These are phyloP conservation scores for Solanum etuberosum DNA, from an alignment of 257 asterid species.

Conservation along the genomic window DNA sequence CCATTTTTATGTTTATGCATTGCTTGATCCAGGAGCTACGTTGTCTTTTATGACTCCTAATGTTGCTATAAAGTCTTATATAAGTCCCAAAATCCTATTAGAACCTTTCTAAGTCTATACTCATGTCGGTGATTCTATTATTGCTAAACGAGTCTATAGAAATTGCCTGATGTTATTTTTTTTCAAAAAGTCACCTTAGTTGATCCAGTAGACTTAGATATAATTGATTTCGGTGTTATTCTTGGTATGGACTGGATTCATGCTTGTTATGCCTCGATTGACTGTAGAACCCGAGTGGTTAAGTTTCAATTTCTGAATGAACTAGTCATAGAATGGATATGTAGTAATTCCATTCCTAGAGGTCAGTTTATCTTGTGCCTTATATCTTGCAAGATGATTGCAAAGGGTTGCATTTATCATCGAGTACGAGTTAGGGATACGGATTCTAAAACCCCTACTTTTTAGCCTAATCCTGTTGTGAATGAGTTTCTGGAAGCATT, in stretches of 20 bases:
- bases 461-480: background rate
- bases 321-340: background rate
- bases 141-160: fast-evolving
- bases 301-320: background rate
- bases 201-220: too few relatives aligned
- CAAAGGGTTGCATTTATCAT: background rate
- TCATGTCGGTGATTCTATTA: too few relatives aligned
- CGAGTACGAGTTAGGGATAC: background rate
- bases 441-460: background rate
- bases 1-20: too few relatives aligned
- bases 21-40: background rate
- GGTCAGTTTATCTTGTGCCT: background rate
- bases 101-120: background rate
- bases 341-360: background rate
- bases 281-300: background rate
- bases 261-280: background rate
- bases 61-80: background rate
- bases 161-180: too few relatives aligned
- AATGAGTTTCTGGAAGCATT: background rate
- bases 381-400: too few relatives aligned
- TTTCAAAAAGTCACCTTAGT: background rate
- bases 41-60: too few relatives aligned
- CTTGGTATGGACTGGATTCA: background rate
- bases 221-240: background rate
- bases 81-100: background rate